Base-by-base conservation (phyloP, 345 rosid genomes). In the Rhizophora apiculata region DNA sequence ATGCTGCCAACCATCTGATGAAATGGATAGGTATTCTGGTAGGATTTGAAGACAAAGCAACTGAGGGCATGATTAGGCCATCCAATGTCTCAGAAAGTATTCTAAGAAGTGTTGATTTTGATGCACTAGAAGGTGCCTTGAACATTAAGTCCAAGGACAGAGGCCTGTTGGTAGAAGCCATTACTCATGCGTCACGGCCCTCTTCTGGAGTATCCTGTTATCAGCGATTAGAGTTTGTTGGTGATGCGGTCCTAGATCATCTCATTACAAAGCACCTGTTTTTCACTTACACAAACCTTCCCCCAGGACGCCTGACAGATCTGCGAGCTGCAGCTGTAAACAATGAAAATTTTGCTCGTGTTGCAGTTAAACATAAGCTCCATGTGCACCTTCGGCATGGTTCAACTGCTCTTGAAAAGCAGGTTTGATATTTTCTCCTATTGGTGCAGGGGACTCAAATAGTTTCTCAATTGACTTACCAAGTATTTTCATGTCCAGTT, bases 291-390 rank as follows among this genome's bases (percentile, higher is more conserved):
- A 87, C 96, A 18, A 78, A 89, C 79, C 89, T 95, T 56, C 96
- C 99, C 31, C 99, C 99, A 29, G 99, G 99, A 49, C 89, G 98
- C 39, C 82, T 95, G 85, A 95, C 99, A 16, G 99, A 95, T 83
- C 83, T 95, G 70, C 89, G 99, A 69, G 99, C 98, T 74, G 98
- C 99, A 57, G 99, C 99, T 67, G 99, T 95, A 63, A 95, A 95
- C 82, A 95, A 95, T 67, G 99, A 95, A 75, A 95, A 95, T 48
- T 95, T 95, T 67, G 98, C 99, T 22, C 98, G 98, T 61, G 96
- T 95, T 61, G 97, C 98, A 2, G 99, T 95, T 64, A 92, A 92
- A 56, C 99, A 92, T 73, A 88, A 85, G 85, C 91, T 95, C 68
- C 98, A 95, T 74, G 69, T 89, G 70, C 92, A 87, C 78, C 96